These are phyloP conservation scores for Flaveria floridana DNA, from an alignment of 140 eudicot species.

Conservation along the genomic window DNA sequence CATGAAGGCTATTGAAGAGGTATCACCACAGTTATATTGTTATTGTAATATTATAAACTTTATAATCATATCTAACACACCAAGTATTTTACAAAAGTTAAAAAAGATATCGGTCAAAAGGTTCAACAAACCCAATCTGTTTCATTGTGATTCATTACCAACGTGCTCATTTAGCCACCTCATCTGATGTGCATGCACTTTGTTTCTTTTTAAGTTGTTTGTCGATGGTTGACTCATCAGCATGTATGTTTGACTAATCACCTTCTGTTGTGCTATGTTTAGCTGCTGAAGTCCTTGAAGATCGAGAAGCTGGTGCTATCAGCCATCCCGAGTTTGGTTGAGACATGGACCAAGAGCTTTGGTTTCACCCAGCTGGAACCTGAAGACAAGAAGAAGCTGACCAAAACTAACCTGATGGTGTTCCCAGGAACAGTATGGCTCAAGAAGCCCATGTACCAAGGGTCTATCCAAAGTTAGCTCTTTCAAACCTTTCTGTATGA, in stretches of 20 bases:
- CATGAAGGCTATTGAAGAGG: slow-evolving; percentile 77
- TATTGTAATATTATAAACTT: not conserved
- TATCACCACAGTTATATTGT: slow-evolving; percentile 15
- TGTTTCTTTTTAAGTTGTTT: too few relatives aligned
- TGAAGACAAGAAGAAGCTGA: slow-evolving; percentile 54
- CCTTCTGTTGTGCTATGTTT: slow-evolving; percentile 12
- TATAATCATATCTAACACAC: not conserved
- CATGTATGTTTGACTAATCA: slow-evolving; percentile 14
- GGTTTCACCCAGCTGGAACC: slow-evolving; percentile 76
- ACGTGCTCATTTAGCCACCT: too few relatives aligned
- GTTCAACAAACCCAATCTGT: not conserved
- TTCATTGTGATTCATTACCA: too few relatives aligned
- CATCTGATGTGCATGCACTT: too few relatives aligned
- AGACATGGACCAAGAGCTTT: slow-evolving; percentile 79
- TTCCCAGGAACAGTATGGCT: slow-evolving; percentile 89
- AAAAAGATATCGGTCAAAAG: not conserved
- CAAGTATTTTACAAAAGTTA: not conserved
- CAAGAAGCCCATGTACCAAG: slow-evolving; percentile 55
- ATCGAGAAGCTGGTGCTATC: slow-evolving; percentile 78
- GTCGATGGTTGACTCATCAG: not conserved
- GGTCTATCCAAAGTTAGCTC: slow-evolving; percentile 39
- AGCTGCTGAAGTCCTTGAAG: slow-evolving; percentile 83
- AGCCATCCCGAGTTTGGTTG: slow-evolving; percentile 69
- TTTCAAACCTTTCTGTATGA: slow-evolving; percentile 7
- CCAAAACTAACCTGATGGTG: slow-evolving; percentile 69